These are phyloP conservation scores for Wickerhamomyces tratensis DNA, from an alignment of 805 yeast genomes.

Conservation along the genomic window DNA sequence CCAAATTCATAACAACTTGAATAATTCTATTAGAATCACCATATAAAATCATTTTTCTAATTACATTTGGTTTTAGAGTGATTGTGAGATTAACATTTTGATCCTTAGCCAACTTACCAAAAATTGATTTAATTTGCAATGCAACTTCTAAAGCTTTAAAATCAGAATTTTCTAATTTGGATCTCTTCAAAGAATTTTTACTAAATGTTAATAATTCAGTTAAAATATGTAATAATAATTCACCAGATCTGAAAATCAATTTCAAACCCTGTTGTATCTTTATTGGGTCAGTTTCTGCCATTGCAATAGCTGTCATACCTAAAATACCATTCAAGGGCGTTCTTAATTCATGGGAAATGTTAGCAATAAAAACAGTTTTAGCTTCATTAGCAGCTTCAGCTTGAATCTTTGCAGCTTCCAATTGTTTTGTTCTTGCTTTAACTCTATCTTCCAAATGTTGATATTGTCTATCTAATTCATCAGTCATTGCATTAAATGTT, in stretches of 20 bases:
- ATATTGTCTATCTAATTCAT: slow-evolving; percentile 78
- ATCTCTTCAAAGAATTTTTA: slow-evolving; percentile 79
- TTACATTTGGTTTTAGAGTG: slow-evolving; percentile 48
- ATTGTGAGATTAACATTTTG: slow-evolving; percentile 63
- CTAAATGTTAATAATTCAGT: slow-evolving; percentile 88
- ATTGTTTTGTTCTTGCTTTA: slow-evolving; percentile 71
- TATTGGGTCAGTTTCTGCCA: slow-evolving; percentile 68
- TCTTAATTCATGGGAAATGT: slow-evolving; percentile 87
- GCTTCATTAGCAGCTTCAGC: slow-evolving; percentile 97
- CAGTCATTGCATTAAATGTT: slow-evolving; percentile 87
- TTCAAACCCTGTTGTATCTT: slow-evolving; percentile 69
- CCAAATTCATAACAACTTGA: slow-evolving; percentile 88
- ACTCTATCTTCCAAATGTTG: slow-evolving; percentile 83
- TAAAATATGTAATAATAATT: slow-evolving; percentile 74
- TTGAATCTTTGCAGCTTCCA: slow-evolving; percentile 78
- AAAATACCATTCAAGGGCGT: slow-evolving; percentile 94
- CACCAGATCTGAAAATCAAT: slow-evolving; percentile 86
- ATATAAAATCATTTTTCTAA: slow-evolving; percentile 54
- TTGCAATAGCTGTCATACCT: slow-evolving; percentile 91
- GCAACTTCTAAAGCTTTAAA: slow-evolving; percentile 77
- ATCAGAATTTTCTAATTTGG: slow-evolving; percentile 74
- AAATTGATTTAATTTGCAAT: slow-evolving; percentile 76
- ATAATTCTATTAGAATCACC: slow-evolving; percentile 89
- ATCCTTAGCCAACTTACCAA: slow-evolving; percentile 69
- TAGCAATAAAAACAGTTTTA: slow-evolving; percentile 87